Percentiles rank a stretch among this genome's conserved stretches.
Conservation (phyloP, 805 yeast species). For the Candida michaelii region DNA sequence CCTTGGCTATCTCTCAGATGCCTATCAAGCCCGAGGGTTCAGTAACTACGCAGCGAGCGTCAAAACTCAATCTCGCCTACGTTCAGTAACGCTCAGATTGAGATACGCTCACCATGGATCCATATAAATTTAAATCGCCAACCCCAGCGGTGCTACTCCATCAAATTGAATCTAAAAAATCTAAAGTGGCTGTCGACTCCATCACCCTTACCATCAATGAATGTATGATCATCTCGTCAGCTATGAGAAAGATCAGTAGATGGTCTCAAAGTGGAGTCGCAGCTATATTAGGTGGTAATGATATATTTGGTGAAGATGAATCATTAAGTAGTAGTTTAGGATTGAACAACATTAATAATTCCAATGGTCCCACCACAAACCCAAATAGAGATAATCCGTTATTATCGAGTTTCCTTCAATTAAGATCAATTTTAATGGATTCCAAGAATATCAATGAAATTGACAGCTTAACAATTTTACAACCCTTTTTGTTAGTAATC, state of each 20-base stretch:
- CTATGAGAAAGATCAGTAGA: conserved; percentile 73
- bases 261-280: conserved; percentile 81
- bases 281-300: conserved; percentile 71
- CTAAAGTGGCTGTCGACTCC: conserved; percentile 57
- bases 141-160: conserved; percentile 4
- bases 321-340: conserved; percentile 17
- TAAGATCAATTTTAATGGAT: conserved; percentile 68
- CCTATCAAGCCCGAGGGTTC: no score
- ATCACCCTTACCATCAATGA: conserved; percentile 83
- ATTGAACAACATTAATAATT: conserved; percentile 11
- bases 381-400: conserved; percentile 50
- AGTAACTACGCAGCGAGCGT: no score
- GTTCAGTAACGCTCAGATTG: background rate
- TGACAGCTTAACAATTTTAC: conserved; percentile 71
- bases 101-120: background rate
- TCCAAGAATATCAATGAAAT: conserved; percentile 51
- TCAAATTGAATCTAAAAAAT: background rate
- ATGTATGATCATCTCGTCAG: conserved; percentile 80
- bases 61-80: no score
- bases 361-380: conserved; percentile 1
- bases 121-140: conserved; percentile 6
- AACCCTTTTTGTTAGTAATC: conserved; percentile 83
- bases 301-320: conserved; percentile 47
- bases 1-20: no score
- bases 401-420: conserved; percentile 73